Percentiles rank a stretch among this genome's conserved stretches.
Conservation (phyloP, 2,329 filamentous ascomycete genomes). For the Colletotrichum sp. region DNA sequence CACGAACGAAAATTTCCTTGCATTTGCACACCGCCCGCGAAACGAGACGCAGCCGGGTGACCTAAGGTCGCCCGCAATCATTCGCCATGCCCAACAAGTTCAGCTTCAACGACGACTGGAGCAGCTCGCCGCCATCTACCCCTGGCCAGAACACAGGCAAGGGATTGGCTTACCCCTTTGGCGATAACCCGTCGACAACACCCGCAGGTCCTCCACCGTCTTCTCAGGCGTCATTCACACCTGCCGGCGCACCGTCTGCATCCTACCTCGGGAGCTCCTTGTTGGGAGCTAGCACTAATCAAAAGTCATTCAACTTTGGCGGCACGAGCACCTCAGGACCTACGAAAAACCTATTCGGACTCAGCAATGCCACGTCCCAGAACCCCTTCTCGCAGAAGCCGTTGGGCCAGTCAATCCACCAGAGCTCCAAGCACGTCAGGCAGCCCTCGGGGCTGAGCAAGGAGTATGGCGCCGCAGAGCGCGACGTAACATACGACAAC, state of each 20-base stretch:
- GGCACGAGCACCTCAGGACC: conserved; percentile 31
- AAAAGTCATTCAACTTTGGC: conserved; percentile 46
- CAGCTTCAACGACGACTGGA: conserved; percentile 43
- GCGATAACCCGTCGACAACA: conserved; percentile 55
- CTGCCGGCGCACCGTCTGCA: conserved; percentile 59
- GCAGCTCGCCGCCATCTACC: conserved; percentile 52
- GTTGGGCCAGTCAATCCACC: conserved; percentile 53
- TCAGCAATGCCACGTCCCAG: conserved; percentile 39
- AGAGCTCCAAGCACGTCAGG: conserved; percentile 30
- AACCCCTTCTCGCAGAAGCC: conserved; percentile 46
- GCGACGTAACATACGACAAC: conserved; percentile 16
- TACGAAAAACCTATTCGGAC: conserved; percentile 42
- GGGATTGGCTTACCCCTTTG: conserved; percentile 38
- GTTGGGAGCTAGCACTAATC: conserved; percentile 44
- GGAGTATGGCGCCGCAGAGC: conserved; percentile 34
- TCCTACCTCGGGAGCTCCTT: conserved; percentile 61
- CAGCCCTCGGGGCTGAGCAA: conserved; percentile 59
- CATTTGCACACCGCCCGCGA: background rate
- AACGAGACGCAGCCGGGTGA: conserved; percentile 7
- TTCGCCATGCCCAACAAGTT: conserved; percentile 45
- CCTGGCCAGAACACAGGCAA: conserved; percentile 34
- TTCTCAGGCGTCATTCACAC: conserved; percentile 59
- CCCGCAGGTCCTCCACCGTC: conserved; percentile 58
- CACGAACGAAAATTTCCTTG: background rate
- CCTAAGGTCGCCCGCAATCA: conserved; percentile 14